A percentile compares a stretch with the other conserved stretches of the same genome.
These are phyloP conservation scores for Phytopythium oedochilum DNA, from an alignment of 352 stramenopile genomes.

Conservation along the genomic window DNA sequence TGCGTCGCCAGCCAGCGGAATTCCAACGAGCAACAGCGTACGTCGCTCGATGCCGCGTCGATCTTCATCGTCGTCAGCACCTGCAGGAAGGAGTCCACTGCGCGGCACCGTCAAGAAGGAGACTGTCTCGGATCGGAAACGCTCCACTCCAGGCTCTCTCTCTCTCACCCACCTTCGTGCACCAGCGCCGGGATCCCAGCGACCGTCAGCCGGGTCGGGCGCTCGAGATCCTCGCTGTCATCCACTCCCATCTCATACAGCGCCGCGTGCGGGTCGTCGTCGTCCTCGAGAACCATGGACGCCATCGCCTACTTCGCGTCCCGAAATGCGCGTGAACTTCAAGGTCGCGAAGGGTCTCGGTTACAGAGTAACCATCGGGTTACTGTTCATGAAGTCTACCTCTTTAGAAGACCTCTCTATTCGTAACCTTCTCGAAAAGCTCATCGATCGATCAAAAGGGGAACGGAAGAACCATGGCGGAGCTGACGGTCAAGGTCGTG, in stretches of 20 bases:
- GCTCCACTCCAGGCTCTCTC: no score
- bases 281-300: not conserved
- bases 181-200: slow-evolving; percentile 37
- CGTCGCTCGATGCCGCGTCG: slow-evolving; percentile 5
- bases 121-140: no score
- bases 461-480: slow-evolving; percentile 5
- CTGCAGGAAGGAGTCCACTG: slow-evolving; percentile 27
- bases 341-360: not conserved
- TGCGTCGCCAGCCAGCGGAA: not conserved
- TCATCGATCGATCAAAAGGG: not conserved
- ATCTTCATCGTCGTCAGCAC: slow-evolving; percentile 6
- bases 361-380: not conserved
- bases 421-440: not conserved
- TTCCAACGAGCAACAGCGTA: no score
- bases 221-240: not conserved
- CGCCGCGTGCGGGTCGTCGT: slow-evolving; percentile 5
- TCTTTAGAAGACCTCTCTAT: not conserved
- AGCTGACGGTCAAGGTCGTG: slow-evolving; percentile 73
- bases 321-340: no score
- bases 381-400: not conserved
- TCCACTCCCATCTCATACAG: slow-evolving; percentile 3
- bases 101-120: not conserved
- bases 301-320: not conserved
- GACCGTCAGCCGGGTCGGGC: slow-evolving; percentile 18
- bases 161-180: slow-evolving; percentile 33